These are phyloP conservation scores for Lithohypha guttulata DNA, from an alignment of 2,329 filamentous ascomycete species.

Conservation along the genomic window DNA sequence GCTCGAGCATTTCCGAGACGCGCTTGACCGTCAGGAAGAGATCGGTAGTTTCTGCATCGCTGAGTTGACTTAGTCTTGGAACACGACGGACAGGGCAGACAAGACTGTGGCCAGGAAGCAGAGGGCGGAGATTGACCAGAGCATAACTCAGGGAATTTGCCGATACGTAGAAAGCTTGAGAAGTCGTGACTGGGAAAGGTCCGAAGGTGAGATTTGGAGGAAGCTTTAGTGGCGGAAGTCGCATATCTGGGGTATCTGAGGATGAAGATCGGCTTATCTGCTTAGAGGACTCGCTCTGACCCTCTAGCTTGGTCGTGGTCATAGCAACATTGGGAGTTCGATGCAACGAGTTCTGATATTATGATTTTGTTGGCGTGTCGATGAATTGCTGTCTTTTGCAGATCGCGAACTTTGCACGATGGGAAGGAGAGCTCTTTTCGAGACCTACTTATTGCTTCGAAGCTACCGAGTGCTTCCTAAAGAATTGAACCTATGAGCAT, in stretches of 20 bases:
- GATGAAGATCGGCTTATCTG: neutral
- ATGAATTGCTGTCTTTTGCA: too few species aligned
- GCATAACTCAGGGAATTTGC: constrained; percentile 58
- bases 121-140: constrained; percentile 88
- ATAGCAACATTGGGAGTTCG: too few species aligned
- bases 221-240: constrained; percentile 15
- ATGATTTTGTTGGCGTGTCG: too few species aligned
- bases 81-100: constrained; percentile 65
- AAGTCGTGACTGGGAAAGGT: constrained; percentile 57
- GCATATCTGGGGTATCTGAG: neutral
- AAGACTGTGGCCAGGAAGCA: constrained; percentile 86
- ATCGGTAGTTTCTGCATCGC: constrained; percentile 62
- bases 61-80: constrained; percentile 64
- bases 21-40: constrained; percentile 79
- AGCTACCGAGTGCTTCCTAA: too few species aligned
- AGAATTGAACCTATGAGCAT: too few species aligned
- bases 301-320: neutral
- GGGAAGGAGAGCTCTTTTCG: too few species aligned
- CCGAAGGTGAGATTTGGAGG: constrained; percentile 53
- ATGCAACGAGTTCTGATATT: too few species aligned
- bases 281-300: too few species aligned
- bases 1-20: constrained; percentile 64
- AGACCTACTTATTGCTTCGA: too few species aligned
- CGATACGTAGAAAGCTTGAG: constrained; percentile 82
- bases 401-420: too few species aligned